Base-by-base conservation (phyloP, 495 filamentous ascomycete genomes). In the Poronia punctata region DNA sequence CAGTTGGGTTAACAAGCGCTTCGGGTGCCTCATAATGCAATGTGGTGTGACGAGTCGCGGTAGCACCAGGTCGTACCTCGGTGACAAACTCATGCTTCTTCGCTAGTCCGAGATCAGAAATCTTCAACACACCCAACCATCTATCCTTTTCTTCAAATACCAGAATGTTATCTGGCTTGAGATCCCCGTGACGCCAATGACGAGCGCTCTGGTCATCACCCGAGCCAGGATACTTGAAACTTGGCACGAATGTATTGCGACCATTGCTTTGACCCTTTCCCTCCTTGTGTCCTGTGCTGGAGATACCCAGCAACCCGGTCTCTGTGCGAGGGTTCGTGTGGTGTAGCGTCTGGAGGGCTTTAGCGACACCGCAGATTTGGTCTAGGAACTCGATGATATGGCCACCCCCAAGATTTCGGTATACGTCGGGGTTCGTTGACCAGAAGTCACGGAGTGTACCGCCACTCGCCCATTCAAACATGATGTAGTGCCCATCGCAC, bases 391-490 rank as follows among this genome's bases (percentile, higher is more conserved):
- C 15, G 7, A 33, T 19, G 6, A 50, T 32, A 0, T 16, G 5
- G 1, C 11, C 10, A 10, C 7, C 17, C 3, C 20, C n/a, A 5
- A 30, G 24, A 14, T 15, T 12, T 25, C 41, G 27, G 1, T 37
- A n/a, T 18, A 4, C 31, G 16, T 36, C 20, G 1, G 7, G 10
- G 11, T 23, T 42, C 6, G 35, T n/a, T 1, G 6, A 18, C 9
- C 49, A 58, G 14, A 56, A 45, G n/a, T 54, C 28, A 6, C 48
- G 31, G 4, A 61, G 37, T 19, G 37, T 50, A 10, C 51, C 50
- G 5, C 53, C 49, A 21, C 54, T 43, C 11, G 59, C 59, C 54
- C 52, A 58, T 32, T 45, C 45, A 38, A 59, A 55, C 26, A 57
- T 46, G 17, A 61, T 33, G 35, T 49, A 59, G 41, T 45, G 27